phyloP scores from a whole-genome alignment of 805 yeast species.

The Candida odintsovae region DNA sequence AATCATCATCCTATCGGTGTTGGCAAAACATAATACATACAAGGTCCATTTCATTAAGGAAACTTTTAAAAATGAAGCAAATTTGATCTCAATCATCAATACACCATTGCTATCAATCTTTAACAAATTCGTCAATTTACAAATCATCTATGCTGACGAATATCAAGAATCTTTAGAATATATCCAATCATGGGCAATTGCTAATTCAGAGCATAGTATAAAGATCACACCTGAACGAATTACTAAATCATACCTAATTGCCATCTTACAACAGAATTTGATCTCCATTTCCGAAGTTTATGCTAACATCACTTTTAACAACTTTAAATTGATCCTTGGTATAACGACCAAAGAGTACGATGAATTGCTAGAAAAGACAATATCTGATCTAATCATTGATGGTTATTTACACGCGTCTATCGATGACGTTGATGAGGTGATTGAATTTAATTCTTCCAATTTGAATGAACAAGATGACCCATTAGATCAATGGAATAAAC shows the following conservation, averaged over 20 bases:
- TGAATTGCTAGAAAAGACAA: neutral
- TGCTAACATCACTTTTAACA: slow-evolving; percentile 10
- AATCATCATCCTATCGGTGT: slow-evolving; percentile 11
- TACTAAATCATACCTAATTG: slow-evolving; percentile 3
- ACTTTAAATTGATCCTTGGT: slow-evolving; percentile 10
- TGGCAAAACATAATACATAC: slow-evolving; percentile 7
- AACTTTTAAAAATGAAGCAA: slow-evolving; percentile 5
- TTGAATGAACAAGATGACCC: neutral
- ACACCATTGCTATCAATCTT: slow-evolving; percentile 11
- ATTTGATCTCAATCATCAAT: slow-evolving; percentile 1
- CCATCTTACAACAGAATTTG: slow-evolving; percentile 17
- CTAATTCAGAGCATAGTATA: neutral
- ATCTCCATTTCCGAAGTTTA: slow-evolving; percentile 10
- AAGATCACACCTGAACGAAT: neutral
- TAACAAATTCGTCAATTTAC: slow-evolving; percentile 9
- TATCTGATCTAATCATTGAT: neutral
- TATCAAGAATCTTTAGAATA: slow-evolving; percentile 1
- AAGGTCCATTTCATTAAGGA: slow-evolving; percentile 4
- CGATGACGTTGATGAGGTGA: slow-evolving; percentile 19
- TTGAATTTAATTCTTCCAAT: slow-evolving; percentile 8
- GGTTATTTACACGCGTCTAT: slow-evolving; percentile 7
- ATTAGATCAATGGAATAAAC: slow-evolving; percentile 18
- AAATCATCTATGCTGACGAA: slow-evolving; percentile 14
- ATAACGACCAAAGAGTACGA: slow-evolving; percentile 5
- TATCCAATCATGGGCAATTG: slow-evolving; percentile 1